These are phyloP conservation scores for Passalora sequoiae DNA, from an alignment of 2,329 filamentous ascomycete species.

Conservation along the genomic window DNA sequence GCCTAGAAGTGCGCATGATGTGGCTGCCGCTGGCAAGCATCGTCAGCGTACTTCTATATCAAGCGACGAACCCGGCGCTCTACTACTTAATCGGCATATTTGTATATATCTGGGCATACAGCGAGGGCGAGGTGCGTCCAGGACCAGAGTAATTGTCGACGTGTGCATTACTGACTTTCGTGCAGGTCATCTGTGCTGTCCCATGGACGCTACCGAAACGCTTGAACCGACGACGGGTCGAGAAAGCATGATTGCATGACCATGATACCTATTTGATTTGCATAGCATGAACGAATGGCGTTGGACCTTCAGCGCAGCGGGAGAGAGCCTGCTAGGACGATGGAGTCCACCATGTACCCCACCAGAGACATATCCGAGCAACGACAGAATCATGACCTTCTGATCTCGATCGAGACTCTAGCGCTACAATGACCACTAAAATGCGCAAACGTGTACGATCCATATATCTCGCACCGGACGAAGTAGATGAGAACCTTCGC, in stretches of 20 bases:
- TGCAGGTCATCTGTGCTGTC: conserved; percentile 44
- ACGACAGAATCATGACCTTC: background rate
- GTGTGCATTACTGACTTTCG: conserved; percentile 7
- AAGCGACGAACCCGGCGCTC: conserved; percentile 83
- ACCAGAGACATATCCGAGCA: background rate
- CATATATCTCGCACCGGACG: no score
- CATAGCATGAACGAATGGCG: no score
- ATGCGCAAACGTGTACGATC: no score
- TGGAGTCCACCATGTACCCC: background rate
- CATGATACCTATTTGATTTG: conserved; percentile 20
- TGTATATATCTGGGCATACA: conserved; percentile 96
- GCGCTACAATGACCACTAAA: no score
- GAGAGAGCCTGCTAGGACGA: conserved; percentile 5
- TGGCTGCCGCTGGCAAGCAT: conserved; percentile 75
- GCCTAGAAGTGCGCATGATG: conserved; percentile 78
- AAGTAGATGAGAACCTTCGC: no score
- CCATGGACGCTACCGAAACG: conserved; percentile 49
- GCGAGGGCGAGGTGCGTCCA: conserved; percentile 80
- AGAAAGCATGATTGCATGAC: conserved; percentile 23
- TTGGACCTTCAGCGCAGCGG: no score
- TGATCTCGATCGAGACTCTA: no score
- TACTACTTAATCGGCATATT: conserved; percentile 84
- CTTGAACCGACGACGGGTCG: conserved; percentile 22
- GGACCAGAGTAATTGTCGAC: background rate
- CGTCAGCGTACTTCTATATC: conserved; percentile 74